Evolutionary conservation across 192 early-diverging fungal genomes (phyloP), one percentile per base, ranked within the genome.

Genomic region (Umbelopsis isabellina): DNA sequence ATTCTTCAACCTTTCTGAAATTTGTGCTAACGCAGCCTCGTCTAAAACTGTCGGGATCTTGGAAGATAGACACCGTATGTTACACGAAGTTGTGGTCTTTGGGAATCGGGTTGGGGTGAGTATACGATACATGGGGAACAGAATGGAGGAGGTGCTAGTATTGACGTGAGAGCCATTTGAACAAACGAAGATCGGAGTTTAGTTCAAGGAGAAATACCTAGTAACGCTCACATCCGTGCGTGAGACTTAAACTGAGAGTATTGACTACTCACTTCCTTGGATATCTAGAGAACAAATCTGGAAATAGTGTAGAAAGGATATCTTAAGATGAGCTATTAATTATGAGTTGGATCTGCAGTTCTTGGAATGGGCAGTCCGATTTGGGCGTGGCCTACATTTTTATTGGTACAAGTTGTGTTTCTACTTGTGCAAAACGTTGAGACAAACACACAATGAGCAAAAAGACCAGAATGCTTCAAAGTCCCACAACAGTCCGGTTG

Each of bases 1-100:
- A 51, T 78, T 73, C 16, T 66, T n/a, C 8, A 78, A 46, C 15
- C 76, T 44, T 50, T 55, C 55, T 22, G 55, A 61, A 35, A 61
- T 61, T 10, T 27, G 30, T 35, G 16, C 27, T n/a, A 61, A 18
- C 33, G 55, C 21, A 30, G 55, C 55, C 33, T 61, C 30, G 30
- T 61, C 55, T 16, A 61, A n/a, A 12, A 16, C 55, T 13, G 21
- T 61, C 13, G 55, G 55, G 13, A 61, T 30, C 13, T 61, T 61
- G 6, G 55, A 35, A 33, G 55, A 61, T 12, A 27, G 33, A 25
- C 4, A 61, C 12, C 55, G 27, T 16, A 30, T n/a, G 55, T 61
- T 61, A 61, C 55, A 61, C 55, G 55, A 61, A 30, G 30, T 22
- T 25, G 30, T 16, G 4, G 12, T 25, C 18, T 30, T 35, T 35